Base-by-base conservation (phyloP, 106 monocot genomes). In the Gastrodia elata region DNA sequence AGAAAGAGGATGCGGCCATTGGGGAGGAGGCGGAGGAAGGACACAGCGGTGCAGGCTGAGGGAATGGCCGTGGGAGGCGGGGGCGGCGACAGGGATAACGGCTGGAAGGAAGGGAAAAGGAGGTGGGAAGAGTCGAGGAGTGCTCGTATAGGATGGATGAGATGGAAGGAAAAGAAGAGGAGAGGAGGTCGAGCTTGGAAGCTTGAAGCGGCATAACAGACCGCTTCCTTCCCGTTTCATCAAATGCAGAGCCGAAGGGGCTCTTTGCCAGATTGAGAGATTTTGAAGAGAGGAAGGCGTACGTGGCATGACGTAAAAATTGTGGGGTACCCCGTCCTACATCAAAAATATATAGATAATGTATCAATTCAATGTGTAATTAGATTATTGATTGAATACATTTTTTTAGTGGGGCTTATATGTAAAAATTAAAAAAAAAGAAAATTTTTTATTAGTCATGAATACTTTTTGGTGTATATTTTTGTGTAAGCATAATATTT, bases 161-260 rank as follows among this genome's bases (percentile, higher is more conserved):
- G 64, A 64, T 28, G 61, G 77, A 61, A 1, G 30, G 49, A 8
- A 52, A 6, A 33, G 38, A 57, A 22, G 77, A 71, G 26, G 77
- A 64, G 46, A 69, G 69, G 70, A 77, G 70, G 58, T 69, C 56
- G 77, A 77, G 77, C 69, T 55, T 71, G 39, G 77, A 77, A 38
- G 77, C 69, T 70, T 77, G 77, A 70, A 77, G 38, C 44, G 46
- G 75, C 75, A 75, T 75, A 75, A 46, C 67, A 34, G 65, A 34
- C 65, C 6, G 16, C 65, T 26, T 35, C 65, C 65, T 67, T n/a
- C n/a, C n/a, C n/a, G 35, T 67, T 67, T 37, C 36, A 67, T 36
- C 65, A 18, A 37, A 16, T 67, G 36, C 65, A 34, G 28, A 61
- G 28, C 8, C 59, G 9, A 61, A n/a, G n/a, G n/a, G n/a, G n/a